Percentiles rank a stretch among this genome's conserved stretches.
Evolutionary conservation across 352 stramenopile genomes (phyloP).

Genomic region (Pythium diclinum): DNA sequence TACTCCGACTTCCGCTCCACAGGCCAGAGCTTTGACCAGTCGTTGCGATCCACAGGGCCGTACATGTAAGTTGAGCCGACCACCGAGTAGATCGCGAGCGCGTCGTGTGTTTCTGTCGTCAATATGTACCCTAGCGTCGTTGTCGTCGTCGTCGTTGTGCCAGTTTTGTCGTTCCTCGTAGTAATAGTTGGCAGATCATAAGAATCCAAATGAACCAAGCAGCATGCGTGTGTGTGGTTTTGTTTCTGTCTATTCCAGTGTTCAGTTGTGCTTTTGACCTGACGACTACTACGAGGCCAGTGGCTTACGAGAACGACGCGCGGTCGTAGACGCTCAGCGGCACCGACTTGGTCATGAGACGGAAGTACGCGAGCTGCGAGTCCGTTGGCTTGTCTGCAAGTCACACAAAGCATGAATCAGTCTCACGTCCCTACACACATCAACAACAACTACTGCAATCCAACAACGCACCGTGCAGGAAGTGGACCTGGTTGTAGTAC

Average conservation of each 20-base stretch:
- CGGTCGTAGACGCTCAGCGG: constrained; percentile 79
- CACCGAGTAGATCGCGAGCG: not conserved
- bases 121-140: not conserved
- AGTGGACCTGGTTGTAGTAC: constrained; percentile 86
- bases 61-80: not conserved
- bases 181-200: not conserved
- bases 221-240: not conserved
- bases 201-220: not conserved
- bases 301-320: constrained; percentile 74
- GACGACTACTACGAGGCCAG: not conserved
- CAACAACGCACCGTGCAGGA: constrained; percentile 47
- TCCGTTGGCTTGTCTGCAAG: constrained; percentile 62
- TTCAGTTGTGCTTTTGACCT: constrained; percentile 1
- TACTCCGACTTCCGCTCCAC: constrained; percentile 25
- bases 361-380: constrained; percentile 75
- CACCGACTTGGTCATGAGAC: constrained; percentile 83
- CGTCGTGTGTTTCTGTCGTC: not conserved
- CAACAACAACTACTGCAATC: constrained; percentile 10
- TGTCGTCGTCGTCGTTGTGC: not conserved
- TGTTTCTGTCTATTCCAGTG: constrained; percentile 9
- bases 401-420: not conserved
- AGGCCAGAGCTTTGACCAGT: constrained; percentile 3
- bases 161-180: not conserved
- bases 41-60: not conserved
- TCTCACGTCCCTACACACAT: not conserved